Base-by-base conservation (phyloP, 352 stramenopile species). In the Phytophthora pini region DNA sequence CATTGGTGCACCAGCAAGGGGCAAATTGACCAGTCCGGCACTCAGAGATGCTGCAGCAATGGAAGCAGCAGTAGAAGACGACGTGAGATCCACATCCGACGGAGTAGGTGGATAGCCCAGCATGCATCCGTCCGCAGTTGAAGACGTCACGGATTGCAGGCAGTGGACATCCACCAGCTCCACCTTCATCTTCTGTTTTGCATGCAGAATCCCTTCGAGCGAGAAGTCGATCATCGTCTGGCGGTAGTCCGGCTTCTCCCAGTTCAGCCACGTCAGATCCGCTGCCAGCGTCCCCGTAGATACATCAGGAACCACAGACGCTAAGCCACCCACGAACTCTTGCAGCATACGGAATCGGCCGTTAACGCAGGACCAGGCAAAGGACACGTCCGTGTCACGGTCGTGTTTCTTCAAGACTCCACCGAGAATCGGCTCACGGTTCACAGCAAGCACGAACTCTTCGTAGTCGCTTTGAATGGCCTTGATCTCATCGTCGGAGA, bases 121-220 rank as follows among this genome's bases (percentile, higher is more conserved):
- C 1, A 57, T 24, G 5, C 47, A 61, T 10, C 46, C 62, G 24
- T 51, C 48, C 8, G 58, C 57, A 40, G 44, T 48, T 12, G 47
- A 57, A 24, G 65, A 61, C 0, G 15, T n/a, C 9, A 40, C 32
- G 20, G 60, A 57, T 7, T 77, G 70, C 29, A 73, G 5, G 50
- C 73, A 80, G 51, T 83, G 74, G 27, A 86, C 63, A 29, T 87
- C 80, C 26, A 89, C 80, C 31, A 89, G 65, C 53, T 89, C 80
- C 9, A 89, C 73, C 36, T 80, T 81, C 63, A 76, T 61, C 65
- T 89, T 89, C 65, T 88, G 81, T 31, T 80, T 74, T n/a, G 81
- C 79, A 61, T 90, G 81, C 39, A 90, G 61, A 39, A 90, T 88
- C 2, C 81, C 81, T 56, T 90, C 81, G 20, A 90, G 74, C 17